Percentiles rank a stretch among this genome's conserved stretches.
These are phyloP conservation scores for Penicillium sp. DNA, from an alignment of 2,329 filamentous ascomycete genomes.

Conservation along the genomic window DNA sequence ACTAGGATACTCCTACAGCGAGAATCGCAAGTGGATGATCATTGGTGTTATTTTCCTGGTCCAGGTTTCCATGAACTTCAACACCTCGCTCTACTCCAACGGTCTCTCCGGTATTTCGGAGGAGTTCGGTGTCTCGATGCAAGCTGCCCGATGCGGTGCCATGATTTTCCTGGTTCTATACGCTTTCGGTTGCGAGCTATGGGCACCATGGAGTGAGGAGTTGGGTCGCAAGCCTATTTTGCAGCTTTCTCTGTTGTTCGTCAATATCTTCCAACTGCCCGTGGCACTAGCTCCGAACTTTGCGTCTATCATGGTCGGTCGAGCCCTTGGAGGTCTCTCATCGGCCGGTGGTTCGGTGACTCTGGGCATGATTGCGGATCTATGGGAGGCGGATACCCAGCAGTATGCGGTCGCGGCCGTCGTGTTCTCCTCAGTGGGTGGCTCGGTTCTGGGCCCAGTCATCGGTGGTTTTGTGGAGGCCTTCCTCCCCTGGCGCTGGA, in stretches of 20 bases:
- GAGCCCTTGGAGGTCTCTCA: slow-evolving; percentile 67
- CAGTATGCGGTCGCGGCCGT: slow-evolving; percentile 76
- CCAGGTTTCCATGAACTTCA: slow-evolving; percentile 77
- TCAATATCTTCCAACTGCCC: slow-evolving; percentile 75
- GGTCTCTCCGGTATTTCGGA: slow-evolving; percentile 64
- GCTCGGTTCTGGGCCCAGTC: slow-evolving; percentile 73
- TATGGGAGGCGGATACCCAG: slow-evolving; percentile 69
- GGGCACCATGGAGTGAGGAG: slow-evolving; percentile 87
- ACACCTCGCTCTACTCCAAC: slow-evolving; percentile 72
- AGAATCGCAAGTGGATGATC: slow-evolving; percentile 70
- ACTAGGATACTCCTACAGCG: slow-evolving; percentile 63
- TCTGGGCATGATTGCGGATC: slow-evolving; percentile 72
- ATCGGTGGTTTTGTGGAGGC: slow-evolving; percentile 74
- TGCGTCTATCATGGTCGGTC: slow-evolving; percentile 67
- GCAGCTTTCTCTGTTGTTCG: slow-evolving; percentile 70
- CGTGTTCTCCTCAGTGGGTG: slow-evolving; percentile 77
- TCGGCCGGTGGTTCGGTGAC: slow-evolving; percentile 74
- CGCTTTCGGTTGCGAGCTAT: slow-evolving; percentile 83
- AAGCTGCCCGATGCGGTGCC: slow-evolving; percentile 70
- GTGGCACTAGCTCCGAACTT: slow-evolving; percentile 75
- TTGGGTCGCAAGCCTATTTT: slow-evolving; percentile 75
- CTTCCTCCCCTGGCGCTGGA: slow-evolving; percentile 70
- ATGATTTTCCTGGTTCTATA: slow-evolving; percentile 78
- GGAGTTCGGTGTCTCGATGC: slow-evolving; percentile 67
- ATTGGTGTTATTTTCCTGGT: slow-evolving; percentile 72